Base-by-base conservation (phyloP, 2,329 filamentous ascomycete species). In the Escovopsis sp. region DNA sequence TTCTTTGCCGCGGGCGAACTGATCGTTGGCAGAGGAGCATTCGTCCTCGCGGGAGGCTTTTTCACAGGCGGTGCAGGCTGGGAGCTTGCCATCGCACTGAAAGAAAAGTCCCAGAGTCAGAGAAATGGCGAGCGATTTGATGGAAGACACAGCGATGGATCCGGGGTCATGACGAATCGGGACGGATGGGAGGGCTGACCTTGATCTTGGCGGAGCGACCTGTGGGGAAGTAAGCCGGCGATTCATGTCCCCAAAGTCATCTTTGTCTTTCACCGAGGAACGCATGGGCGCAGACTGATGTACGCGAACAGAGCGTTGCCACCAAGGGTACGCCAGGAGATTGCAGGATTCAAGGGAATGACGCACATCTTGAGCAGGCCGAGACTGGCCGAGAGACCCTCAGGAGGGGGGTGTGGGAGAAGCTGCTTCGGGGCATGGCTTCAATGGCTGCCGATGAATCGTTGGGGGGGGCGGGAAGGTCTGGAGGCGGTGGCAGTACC, bases 1-100 rank as follows among this genome's bases (percentile, higher is more conserved):
- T 57, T 96, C 91, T 61, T 96, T 96, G 46, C 91, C 91, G 47
- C 87, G 74, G 1, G 89, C 88, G 61, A 95, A 96, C 58, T 95
- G 87, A 56, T 96, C 89, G 54, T 93, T 95, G 7, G 87, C 88
- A 43, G 87, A 87, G 7, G 87, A 94, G 59, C 91, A 98, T 57
- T 93, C 87, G 45, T 72, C 79, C 42, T 84, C 79, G 47, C 86
- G 81, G 27, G 88, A 87, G 12, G 86, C 85, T 62, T 87, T 88
- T 61, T 95, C 89, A 57, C 91, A 96, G 14, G 89, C 89, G 7
- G 87, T 93, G 57, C 91, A 98, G 7, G 88, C 87, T 10, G 91
- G 91, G 32, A 96, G 68, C 61, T 95, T 95, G 47, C 91, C 89
- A 64, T 96, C 91, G 56, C 91, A 98, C 77, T 82, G 54, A 9